These are phyloP conservation scores for Cladosporium sp. DNA, from an alignment of 2,329 filamentous ascomycete genomes.

Conservation along the genomic window DNA sequence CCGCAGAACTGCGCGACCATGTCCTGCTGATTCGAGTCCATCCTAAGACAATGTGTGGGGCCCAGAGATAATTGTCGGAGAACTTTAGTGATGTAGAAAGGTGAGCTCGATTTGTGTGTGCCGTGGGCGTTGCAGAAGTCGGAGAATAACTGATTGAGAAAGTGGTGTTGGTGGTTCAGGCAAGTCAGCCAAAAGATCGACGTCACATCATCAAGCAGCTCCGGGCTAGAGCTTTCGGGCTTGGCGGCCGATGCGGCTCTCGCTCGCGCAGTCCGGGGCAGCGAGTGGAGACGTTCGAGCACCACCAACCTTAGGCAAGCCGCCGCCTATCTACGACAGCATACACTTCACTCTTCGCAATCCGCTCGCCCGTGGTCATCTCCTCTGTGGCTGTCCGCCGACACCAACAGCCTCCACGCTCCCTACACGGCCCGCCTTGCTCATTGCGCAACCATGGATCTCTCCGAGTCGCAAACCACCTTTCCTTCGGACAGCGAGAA, in stretches of 20 bases:
- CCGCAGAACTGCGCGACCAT: slow-evolving; percentile 32
- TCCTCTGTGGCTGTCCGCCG: background rate
- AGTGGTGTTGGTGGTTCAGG: background rate
- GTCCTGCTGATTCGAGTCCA: slow-evolving; percentile 27
- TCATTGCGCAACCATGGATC: slow-evolving; percentile 21
- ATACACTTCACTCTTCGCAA: background rate
- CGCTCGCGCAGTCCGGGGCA: background rate
- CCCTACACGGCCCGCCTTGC: no score
- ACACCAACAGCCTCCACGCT: background rate
- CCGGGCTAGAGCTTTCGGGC: background rate
- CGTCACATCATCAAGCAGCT: background rate
- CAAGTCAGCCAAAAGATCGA: background rate
- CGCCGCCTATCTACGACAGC: no score
- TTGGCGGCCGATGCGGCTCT: slow-evolving; percentile 6
- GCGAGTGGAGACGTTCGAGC: no score
- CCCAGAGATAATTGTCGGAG: background rate
- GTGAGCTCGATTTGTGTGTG: background rate
- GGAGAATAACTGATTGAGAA: background rate
- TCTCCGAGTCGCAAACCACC: slow-evolving; percentile 68
- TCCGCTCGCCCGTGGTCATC: background rate
- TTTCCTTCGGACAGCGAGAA: slow-evolving; percentile 79
- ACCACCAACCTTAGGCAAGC: no score
- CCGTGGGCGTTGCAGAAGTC: background rate
- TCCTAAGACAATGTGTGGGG: slow-evolving; percentile 12
- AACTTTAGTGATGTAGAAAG: background rate